Evolutionary conservation across 345 rosid species (phyloP).

Genomic region (Salix brachista): DNA sequence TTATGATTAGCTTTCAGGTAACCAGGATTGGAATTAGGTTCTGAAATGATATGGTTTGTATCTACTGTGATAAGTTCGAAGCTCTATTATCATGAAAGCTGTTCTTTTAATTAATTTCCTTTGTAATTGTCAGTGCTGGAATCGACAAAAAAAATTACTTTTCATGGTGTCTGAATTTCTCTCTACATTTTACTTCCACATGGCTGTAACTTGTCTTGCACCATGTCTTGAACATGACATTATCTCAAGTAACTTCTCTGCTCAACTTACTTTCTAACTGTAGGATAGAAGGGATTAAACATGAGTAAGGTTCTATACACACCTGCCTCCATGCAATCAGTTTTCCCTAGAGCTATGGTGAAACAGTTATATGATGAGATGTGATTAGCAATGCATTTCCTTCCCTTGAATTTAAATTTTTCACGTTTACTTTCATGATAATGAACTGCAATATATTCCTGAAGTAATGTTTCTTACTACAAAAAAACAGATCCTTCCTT

Average conservation of each 20-base stretch:
- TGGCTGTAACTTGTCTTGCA: not conserved
- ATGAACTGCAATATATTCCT: not conserved
- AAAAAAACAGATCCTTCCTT: slow-evolving; percentile 55
- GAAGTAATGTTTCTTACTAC: not conserved
- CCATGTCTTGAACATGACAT: not conserved
- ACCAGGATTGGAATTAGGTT: not conserved
- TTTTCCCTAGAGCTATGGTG: no score
- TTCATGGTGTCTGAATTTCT: not conserved
- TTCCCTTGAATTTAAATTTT: not conserved
- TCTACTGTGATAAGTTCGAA: not conserved
- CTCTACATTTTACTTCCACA: not conserved
- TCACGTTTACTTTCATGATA: not conserved
- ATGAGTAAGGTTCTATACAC: no score
- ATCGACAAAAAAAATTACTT: not conserved
- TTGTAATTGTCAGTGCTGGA: not conserved
- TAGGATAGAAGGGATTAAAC: no score
- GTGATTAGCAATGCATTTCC: no score
- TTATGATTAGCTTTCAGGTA: not conserved
- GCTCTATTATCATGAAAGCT: not conserved
- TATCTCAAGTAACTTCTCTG: not conserved
- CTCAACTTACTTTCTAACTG: no score
- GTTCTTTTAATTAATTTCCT: not conserved
- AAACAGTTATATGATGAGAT: no score
- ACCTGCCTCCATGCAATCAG: no score
- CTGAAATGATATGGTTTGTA: not conserved